Conservation (phyloP, 108 stramenopile species). For the Mediolabrus comicus region DNA sequence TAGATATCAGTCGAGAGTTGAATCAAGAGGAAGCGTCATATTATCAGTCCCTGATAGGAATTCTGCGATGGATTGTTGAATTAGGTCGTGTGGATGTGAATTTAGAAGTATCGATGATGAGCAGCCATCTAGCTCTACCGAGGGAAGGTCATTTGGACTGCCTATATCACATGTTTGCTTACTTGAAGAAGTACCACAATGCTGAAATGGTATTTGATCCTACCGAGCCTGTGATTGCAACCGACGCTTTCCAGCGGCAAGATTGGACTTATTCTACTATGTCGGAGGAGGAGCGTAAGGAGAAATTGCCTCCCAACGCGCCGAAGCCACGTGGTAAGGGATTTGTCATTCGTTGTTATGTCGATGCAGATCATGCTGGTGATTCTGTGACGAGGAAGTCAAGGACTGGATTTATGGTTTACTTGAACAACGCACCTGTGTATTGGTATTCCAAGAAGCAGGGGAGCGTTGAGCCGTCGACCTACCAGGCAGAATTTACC, state of each 20-base stretch:
- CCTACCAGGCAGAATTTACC: slow-evolving; percentile 45
- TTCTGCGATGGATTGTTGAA: slow-evolving; percentile 50
- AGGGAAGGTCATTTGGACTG: slow-evolving; percentile 54
- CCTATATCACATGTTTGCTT: slow-evolving; percentile 52
- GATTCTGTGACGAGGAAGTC: slow-evolving; percentile 25
- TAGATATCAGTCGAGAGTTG: slow-evolving; percentile 22
- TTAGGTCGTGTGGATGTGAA: slow-evolving; percentile 46
- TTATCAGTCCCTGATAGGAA: slow-evolving; percentile 35
- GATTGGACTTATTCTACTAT: slow-evolving; percentile 41
- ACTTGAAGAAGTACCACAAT: slow-evolving; percentile 47
- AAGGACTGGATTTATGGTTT: slow-evolving; percentile 34
- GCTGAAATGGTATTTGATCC: slow-evolving; percentile 56
- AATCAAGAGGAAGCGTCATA: neutral
- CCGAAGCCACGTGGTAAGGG: slow-evolving; percentile 34
- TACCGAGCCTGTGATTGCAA: slow-evolving; percentile 27
- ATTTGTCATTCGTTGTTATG: slow-evolving; percentile 21
- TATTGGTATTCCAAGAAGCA: slow-evolving; percentile 52
- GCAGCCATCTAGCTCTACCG: slow-evolving; percentile 52
- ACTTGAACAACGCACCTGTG: slow-evolving; percentile 26
- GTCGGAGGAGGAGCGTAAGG: slow-evolving; percentile 16
- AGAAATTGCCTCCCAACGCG: slow-evolving; percentile 22
- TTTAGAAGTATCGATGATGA: slow-evolving; percentile 51
- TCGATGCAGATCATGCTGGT: slow-evolving; percentile 49
- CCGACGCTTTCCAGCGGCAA: slow-evolving; percentile 2
- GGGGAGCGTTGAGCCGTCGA: slow-evolving; percentile 28